Base-by-base conservation (phyloP, 2,329 filamentous ascomycete genomes). In the Sporothrix protearum region DNA sequence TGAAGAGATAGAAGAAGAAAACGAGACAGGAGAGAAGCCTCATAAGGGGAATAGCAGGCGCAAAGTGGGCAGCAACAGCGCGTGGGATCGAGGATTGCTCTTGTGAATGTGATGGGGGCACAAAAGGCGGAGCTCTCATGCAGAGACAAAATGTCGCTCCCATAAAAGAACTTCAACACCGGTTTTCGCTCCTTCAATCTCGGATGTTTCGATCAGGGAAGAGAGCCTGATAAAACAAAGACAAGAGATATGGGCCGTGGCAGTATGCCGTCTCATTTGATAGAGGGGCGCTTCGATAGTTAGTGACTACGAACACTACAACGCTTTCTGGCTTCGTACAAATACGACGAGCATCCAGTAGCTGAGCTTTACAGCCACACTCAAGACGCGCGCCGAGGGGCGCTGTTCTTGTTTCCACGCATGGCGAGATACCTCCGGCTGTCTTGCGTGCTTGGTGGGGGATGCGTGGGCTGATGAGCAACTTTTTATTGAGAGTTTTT, bases 361-460 rank as follows among this genome's bases (percentile, higher is more conserved):
- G 28, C 53, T 28, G 28, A 33, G 53, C 28, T 57, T 45, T 36
- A 28, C 59, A 64, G 59, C 36, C 59, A 64, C 36, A 22, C 4
- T 64, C 3, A n/a, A n/a, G n/a, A 45, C 39, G 53, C n/a, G n/a
- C n/a, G n/a, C n/a, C n/a, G n/a, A n/a, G 30, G n/a, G 59, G 10
- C 22, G 12, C n/a, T 14, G 30, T 6, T 57, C n/a, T 6, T 59
- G 59, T 8, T 22, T 5, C n/a, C 30, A 28, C 33, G 67, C 28
- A 49, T 61, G 57, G 53, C 53, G 53, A 69, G 68, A 61, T 69
- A 22, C 25, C n/a, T 42, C 16, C 53, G 10, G n/a, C 12, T 36
- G 36, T 14, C 70, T 68, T 68, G 70, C 70, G 51, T 71, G 70
- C 70, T 64, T 39, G 25, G 33, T 25, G 28, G 39, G 30, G n/a